These are phyloP conservation scores for Clarireedia hainanense DNA, from an alignment of 2,329 filamentous ascomycete genomes.

Conservation along the genomic window DNA sequence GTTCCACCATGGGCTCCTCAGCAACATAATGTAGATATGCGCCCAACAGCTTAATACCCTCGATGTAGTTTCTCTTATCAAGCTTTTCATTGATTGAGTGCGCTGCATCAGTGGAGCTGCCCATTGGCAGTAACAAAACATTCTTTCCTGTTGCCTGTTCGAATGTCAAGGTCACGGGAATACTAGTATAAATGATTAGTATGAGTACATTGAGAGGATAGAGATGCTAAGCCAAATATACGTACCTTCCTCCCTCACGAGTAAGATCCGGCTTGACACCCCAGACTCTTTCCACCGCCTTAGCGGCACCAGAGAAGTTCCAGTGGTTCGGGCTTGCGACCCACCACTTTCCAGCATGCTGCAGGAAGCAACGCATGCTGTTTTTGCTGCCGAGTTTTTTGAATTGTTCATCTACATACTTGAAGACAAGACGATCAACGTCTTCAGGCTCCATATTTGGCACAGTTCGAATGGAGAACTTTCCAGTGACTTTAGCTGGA, in stretches of 20 bases:
- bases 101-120: slow-evolving; percentile 89
- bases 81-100: slow-evolving; percentile 99
- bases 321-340: slow-evolving; percentile 95
- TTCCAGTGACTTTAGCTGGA: slow-evolving; percentile 93
- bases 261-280: slow-evolving; percentile 91
- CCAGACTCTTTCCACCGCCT: slow-evolving; percentile 95
- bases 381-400: slow-evolving; percentile 89
- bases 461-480: slow-evolving; percentile 96
- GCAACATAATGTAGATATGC: slow-evolving; percentile 95
- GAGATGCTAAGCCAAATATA: slow-evolving; percentile 12
- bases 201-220: slow-evolving; percentile 1
- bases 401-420: slow-evolving; percentile 77
- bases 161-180: slow-evolving; percentile 93
- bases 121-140: slow-evolving; percentile 91
- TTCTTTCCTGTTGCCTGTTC: slow-evolving; percentile 98
- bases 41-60: slow-evolving; percentile 91
- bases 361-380: slow-evolving; percentile 68
- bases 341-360: slow-evolving; percentile 98
- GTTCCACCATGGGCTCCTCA: slow-evolving; percentile 59
- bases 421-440: slow-evolving; percentile 79
- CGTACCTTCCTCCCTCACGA: slow-evolving; percentile 81
- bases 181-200: slow-evolving; percentile 44
- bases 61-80: slow-evolving; percentile 94
- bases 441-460: slow-evolving; percentile 92
- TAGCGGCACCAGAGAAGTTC: slow-evolving; percentile 92